Conservation (phyloP, 805 yeast species). For the Diddensiella caesifluorescens region DNA sequence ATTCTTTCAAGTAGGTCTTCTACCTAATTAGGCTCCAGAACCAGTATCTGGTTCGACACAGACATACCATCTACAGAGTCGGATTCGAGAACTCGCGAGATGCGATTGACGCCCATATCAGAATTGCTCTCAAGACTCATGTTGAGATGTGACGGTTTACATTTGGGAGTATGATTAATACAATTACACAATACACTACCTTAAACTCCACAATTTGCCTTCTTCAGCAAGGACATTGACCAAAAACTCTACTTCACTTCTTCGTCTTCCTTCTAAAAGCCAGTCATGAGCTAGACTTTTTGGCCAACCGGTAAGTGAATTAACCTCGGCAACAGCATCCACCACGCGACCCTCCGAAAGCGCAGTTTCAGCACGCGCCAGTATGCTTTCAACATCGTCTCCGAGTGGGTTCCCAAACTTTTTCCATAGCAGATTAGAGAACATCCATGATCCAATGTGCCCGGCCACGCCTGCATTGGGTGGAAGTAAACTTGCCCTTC, state of each 20-base stretch:
- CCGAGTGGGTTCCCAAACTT: constrained; percentile 78
- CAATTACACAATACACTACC: too few species aligned
- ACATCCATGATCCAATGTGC: constrained; percentile 72
- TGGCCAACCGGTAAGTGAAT: constrained; percentile 87
- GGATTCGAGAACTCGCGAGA: too few species aligned
- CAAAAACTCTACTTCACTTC: constrained; percentile 81
- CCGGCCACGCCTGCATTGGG: constrained; percentile 95
- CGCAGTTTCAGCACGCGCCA: constrained; percentile 77
- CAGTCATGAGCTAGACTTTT: constrained; percentile 86
- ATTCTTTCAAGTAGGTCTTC: too few species aligned
- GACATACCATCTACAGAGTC: too few species aligned
- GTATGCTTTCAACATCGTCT: constrained; percentile 79
- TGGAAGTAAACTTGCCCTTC: constrained; percentile 83
- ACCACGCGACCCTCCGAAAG: constrained; percentile 72
- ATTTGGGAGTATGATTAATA: too few species aligned
- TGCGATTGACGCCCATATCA: too few species aligned
- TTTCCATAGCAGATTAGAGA: constrained; percentile 68
- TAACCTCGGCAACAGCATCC: constrained; percentile 87
- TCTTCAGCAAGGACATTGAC: constrained; percentile 43
- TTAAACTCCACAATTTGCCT: constrained; percentile 22
- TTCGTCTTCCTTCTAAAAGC: constrained; percentile 83
- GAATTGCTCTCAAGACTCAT: too few species aligned
- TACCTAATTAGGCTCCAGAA: too few species aligned
- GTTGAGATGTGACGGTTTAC: too few species aligned
- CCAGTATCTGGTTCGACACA: too few species aligned